Evolutionary conservation across 306 rosid species (phyloP).

Genomic region (Citrullus mucosospermus): DNA sequence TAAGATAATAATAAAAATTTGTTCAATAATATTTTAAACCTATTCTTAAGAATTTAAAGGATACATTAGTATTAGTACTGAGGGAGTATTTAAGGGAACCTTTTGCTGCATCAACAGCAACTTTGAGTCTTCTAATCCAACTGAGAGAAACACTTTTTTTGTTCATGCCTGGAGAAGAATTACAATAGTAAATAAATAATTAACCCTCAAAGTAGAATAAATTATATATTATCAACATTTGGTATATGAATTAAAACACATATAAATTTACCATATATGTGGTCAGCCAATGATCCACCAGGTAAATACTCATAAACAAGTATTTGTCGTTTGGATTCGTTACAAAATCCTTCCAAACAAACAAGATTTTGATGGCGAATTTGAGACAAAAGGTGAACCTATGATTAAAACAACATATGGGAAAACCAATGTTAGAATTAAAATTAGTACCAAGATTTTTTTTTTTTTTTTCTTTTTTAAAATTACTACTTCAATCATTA

Average conservation of each 20-base stretch:
- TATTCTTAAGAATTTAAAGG: too few relatives aligned
- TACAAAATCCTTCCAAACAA: conserved; percentile 78
- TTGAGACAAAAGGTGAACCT: conserved; percentile 73
- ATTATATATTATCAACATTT: not conserved
- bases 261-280: conserved; percentile 56
- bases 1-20: too few relatives aligned
- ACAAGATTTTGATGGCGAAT: conserved; percentile 87
- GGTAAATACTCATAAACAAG: conserved; percentile 86
- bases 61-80: too few relatives aligned
- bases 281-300: conserved; percentile 81
- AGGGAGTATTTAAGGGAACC: conserved; percentile 22
- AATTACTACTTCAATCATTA: too few relatives aligned
- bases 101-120: conserved; percentile 91
- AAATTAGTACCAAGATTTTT: too few relatives aligned
- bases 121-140: conserved; percentile 91
- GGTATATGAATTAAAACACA: not conserved
- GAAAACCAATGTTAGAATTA: not conserved
- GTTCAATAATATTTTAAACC: too few relatives aligned
- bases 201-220: not conserved
- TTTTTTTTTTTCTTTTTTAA: too few relatives aligned
- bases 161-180: conserved; percentile 35
- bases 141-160: conserved; percentile 48
- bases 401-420: not conserved
- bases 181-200: not conserved
- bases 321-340: conserved; percentile 84